Evolutionary conservation across 1,284 basidiomycete genomes (phyloP), one percentile per base, ranked within the genome.

Genomic region (Rhodotorula sp.): DNA sequence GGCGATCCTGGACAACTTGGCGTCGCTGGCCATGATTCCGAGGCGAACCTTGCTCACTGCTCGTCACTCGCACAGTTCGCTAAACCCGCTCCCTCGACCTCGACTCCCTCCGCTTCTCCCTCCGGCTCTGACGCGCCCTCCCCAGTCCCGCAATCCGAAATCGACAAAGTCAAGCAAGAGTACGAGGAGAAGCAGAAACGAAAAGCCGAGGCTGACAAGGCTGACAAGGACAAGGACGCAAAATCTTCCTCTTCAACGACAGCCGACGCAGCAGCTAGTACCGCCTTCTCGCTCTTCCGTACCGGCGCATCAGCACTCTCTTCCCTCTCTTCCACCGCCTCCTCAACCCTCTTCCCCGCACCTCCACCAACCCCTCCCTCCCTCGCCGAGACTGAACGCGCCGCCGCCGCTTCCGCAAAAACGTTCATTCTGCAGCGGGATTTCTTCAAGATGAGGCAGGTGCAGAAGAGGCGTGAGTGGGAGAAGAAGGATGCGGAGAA

Each of bases 141-240:
- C 2, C 46, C 64, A 13, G 59, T 70, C 34, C 55, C 68, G 2
- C 68, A 69, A 44, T 22, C 52, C 64, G 73, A 75, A 34, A 68
- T 75, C 28, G 73, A 73, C 62, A 69, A 69, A 47, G 73, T 72
- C 50, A 75, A 68, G 40, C 34, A 37, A 13, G 71, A 75, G 26
- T 72, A 70, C 65, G 67, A 68, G 30, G 71, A 70, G 44, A 74
- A 74, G 55, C 69, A 69, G 44, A 65, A 65, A 28, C 54, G 54
- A 13, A 70, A 66, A 31, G 40, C 61, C 9, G 40, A 47, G 0
- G 34, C 52, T 2, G 10, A 40, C 9, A 2, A 47, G 40, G 34
- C 16, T 8, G 48, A 64, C 47, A 34, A 58, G 34, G 54, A 56
- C 16, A 48, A 67, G 37, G 30, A 50, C 46, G 46, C 34, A 48